Evolutionary conservation across 1,284 basidiomycete species (phyloP).

Genomic region (Ustilago shanxiensis): DNA sequence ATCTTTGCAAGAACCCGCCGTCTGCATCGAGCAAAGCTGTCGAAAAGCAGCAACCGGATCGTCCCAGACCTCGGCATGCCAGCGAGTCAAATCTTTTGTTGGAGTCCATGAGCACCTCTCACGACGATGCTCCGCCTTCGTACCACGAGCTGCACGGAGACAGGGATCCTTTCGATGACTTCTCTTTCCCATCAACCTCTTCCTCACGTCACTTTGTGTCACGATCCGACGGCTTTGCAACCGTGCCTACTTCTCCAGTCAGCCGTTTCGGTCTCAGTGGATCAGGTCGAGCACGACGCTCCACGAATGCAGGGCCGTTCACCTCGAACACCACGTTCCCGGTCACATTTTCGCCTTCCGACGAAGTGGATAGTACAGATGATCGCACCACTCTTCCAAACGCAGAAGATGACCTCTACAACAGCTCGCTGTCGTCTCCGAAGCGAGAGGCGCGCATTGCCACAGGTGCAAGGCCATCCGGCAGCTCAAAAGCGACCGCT

Average conservation of each 20-base stretch:
- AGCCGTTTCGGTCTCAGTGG: slow-evolving; percentile 3
- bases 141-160: slow-evolving; percentile 42
- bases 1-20: background rate
- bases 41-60: background rate
- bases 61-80: slow-evolving; percentile 11
- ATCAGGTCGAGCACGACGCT: slow-evolving; percentile 13
- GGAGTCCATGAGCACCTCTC: slow-evolving; percentile 5
- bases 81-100: slow-evolving; percentile 37
- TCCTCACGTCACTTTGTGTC: slow-evolving; percentile 9
- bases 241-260: slow-evolving; percentile 23
- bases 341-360: slow-evolving; percentile 12
- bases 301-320: slow-evolving; percentile 13
- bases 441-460: slow-evolving; percentile 1
- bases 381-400: background rate
- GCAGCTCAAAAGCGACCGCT: slow-evolving; percentile 6
- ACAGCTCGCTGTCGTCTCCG: background rate
- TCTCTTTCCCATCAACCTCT: background rate
- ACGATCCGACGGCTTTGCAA: slow-evolving; percentile 18
- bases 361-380: background rate
- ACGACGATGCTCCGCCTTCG: slow-evolving; percentile 34
- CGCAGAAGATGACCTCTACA: slow-evolving; percentile 25
- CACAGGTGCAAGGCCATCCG: background rate
- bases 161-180: slow-evolving; percentile 23
- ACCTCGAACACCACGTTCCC: slow-evolving; percentile 1
- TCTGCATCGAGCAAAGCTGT: background rate